A percentile compares a stretch with the other conserved stretches of the same genome.
phyloP scores from a whole-genome alignment of 805 yeast genomes.

The Torulaspora gathmanii region DNA sequence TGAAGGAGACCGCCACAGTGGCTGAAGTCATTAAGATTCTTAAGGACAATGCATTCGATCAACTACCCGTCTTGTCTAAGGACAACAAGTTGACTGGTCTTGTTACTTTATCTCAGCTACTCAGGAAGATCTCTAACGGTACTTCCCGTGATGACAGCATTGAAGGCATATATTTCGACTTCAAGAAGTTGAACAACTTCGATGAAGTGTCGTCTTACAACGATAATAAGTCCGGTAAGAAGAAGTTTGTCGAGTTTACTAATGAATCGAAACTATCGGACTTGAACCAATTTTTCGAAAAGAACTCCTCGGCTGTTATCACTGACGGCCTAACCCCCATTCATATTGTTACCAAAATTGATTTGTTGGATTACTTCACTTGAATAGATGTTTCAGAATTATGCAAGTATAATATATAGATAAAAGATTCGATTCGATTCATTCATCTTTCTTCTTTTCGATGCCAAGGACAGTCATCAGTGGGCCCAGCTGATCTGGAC shows the following conservation, averaged over 20 bases:
- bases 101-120: slow-evolving; percentile 67
- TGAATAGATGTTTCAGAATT: slow-evolving; percentile 6
- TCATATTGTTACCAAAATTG: slow-evolving; percentile 85
- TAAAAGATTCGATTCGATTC: not conserved
- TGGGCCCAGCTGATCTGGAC: slow-evolving; percentile 29
- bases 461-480: slow-evolving; percentile 29
- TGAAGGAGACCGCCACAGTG: slow-evolving; percentile 53
- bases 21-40: slow-evolving; percentile 63
- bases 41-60: slow-evolving; percentile 77
- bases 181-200: slow-evolving; percentile 62
- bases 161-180: slow-evolving; percentile 52
- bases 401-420: slow-evolving; percentile 8
- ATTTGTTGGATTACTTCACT: slow-evolving; percentile 53
- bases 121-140: slow-evolving; percentile 62
- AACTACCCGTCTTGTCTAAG: slow-evolving; percentile 63
- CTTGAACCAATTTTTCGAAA: slow-evolving; percentile 75
- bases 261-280: slow-evolving; percentile 60
- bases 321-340: slow-evolving; percentile 73
- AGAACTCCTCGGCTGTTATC: slow-evolving; percentile 76
- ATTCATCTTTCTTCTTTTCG: slow-evolving; percentile 18
- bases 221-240: slow-evolving; percentile 58
- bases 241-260: slow-evolving; percentile 63
- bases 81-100: slow-evolving; percentile 66
- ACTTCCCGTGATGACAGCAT: slow-evolving; percentile 53
- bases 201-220: slow-evolving; percentile 56